Conservation (phyloP, 495 filamentous ascomycete species). For the Aspergillus conjunctus region DNA sequence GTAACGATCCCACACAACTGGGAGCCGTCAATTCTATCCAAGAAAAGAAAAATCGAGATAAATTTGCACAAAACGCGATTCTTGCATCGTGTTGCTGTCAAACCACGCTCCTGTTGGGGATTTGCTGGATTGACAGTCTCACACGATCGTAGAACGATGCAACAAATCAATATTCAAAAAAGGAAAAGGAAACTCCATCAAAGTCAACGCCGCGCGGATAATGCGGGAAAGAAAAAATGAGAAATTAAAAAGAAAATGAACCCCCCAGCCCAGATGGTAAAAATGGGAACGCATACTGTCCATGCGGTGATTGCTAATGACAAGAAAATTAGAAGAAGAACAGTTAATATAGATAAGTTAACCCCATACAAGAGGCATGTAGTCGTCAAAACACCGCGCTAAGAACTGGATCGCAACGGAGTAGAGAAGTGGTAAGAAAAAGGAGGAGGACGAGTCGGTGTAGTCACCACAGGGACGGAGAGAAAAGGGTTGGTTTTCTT, state of each 20-base stretch:
- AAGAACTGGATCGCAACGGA: conserved; percentile 23
- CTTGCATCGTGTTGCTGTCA: conserved; percentile 16
- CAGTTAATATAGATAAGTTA: background rate
- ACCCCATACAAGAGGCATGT: background rate
- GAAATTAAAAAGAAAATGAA: conserved; percentile 16
- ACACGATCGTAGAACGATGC: conserved; percentile 12
- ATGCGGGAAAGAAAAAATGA: conserved; percentile 16
- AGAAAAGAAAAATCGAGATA: background rate
- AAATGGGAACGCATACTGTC: conserved; percentile 12
- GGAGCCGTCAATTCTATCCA: conserved; percentile 22
- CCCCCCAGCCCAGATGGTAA: conserved; percentile 24
- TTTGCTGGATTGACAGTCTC: conserved; percentile 4
- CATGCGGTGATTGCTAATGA: conserved; percentile 20
- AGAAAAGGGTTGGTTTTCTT: background rate
- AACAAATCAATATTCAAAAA: conserved; percentile 10
- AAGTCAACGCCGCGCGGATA: conserved; percentile 27
- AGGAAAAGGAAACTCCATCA: conserved; percentile 19
- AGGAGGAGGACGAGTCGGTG: background rate
- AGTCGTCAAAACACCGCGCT: conserved; percentile 34
- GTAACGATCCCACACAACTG: conserved; percentile 11
- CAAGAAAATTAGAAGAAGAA: conserved; percentile 17
- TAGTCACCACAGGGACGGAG: background rate
- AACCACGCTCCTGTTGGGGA: conserved; percentile 4
- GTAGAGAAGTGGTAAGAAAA: conserved; percentile 2
- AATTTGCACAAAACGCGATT: conserved; percentile 4